Base-by-base conservation (phyloP, 1,139 yeast genomes). In the Candida sp. region DNA sequence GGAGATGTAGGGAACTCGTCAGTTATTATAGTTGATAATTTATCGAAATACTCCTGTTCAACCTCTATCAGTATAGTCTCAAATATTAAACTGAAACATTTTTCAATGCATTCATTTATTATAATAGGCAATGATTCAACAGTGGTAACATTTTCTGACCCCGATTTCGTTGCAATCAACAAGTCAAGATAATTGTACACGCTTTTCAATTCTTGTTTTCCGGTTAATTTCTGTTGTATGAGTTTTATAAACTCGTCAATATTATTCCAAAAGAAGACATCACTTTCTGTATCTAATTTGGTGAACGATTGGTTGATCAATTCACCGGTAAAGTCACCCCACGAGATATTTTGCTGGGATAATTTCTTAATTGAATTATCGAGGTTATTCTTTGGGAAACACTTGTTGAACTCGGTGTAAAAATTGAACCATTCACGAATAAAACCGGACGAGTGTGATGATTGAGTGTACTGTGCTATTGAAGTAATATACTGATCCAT, bases 371-470 rank as follows among this genome's bases (percentile, higher is more conserved):
- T 36, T 22, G 29, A 30, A 8, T 33, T 42, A 21, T 43, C 40
- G 23, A 46, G 37, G 43, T 43, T 40, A 5, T 45, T 32, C 32
- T 49, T 35, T 9, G 47, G 45, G 6, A 54, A 40, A 8, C 46
- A 38, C 1, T 40, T 40, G 19, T 49, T 42, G 38, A 53, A 52
- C n/a, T 49, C 47, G 2, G 40, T 41, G 37, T 49, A 55, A 21
- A 42, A 49, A 12, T 55, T 46, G 42, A 66, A 64, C 72, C 72
- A 67, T 4, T 39, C 40, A 12, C 51, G 46, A 21, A 66, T 48
- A 11, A 43, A 34, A n/a, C 38, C 40, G 3, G 51, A 46, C 2
- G 55, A 43, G 19, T 52, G 48, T 9, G 50, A 36, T 3, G 49
- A 38, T 3, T 37, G 30, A 2, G 54, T 46, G 6, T 46, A 27